phyloP scores from a whole-genome alignment of 148 eudicot species.

The Vaccinium myrtillus region DNA sequence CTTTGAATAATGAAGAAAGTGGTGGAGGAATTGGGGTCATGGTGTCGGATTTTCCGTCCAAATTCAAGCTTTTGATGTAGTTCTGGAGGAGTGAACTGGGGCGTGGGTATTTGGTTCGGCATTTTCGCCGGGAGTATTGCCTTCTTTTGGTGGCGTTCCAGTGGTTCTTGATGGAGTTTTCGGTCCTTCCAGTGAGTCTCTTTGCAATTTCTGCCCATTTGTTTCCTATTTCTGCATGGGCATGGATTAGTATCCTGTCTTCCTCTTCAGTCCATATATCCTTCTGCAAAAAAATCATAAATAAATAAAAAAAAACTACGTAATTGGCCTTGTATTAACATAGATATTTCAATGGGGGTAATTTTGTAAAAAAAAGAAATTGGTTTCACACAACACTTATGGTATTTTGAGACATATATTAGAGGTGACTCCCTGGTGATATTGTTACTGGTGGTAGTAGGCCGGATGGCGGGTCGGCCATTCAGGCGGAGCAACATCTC shows the following conservation, averaged over 20 bases:
- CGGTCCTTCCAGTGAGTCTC: slow-evolving; percentile 69
- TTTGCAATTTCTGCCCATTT: slow-evolving; percentile 95
- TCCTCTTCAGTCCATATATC: slow-evolving; percentile 91
- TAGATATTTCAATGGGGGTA: too few species aligned
- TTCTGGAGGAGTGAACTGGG: slow-evolving; percentile 64
- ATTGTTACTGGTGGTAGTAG: too few species aligned
- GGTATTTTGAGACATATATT: too few species aligned
- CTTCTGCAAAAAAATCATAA: slow-evolving; percentile 40
- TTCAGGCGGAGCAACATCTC: too few species aligned
- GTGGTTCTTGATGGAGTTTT: slow-evolving; percentile 85
- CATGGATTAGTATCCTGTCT: slow-evolving; percentile 58
- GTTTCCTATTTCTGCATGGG: slow-evolving; percentile 70
- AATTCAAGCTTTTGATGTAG: slow-evolving; percentile 63
- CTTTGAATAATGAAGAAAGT: not conserved
- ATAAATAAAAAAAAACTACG: not conserved
- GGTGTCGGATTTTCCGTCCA: slow-evolving; percentile 25
- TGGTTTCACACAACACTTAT: too few species aligned
- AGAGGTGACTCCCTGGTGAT: too few species aligned
- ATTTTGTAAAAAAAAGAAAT: too few species aligned
- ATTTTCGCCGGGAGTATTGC: slow-evolving; percentile 61
- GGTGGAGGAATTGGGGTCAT: not conserved
- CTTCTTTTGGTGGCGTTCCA: slow-evolving; percentile 91
- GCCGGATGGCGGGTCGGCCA: too few species aligned
- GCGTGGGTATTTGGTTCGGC: slow-evolving; percentile 54
- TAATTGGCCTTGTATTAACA: not conserved